Percentiles rank a stretch among this genome's conserved stretches.
Evolutionary conservation across 169 alveolate genomes (phyloP).

Genomic region (Plasmodium gaboni): DNA sequence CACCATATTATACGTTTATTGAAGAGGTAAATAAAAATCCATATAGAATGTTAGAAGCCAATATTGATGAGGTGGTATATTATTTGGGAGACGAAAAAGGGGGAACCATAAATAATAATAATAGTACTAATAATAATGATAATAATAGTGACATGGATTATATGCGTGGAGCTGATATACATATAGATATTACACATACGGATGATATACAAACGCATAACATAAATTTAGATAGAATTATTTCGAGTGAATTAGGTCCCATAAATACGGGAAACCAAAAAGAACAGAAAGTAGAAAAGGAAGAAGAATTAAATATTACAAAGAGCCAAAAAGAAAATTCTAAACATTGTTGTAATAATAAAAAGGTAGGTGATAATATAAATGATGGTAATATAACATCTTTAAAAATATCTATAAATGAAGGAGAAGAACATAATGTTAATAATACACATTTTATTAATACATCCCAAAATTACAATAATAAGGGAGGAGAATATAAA

Average conservation of each 20-base stretch:
- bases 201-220: too few relatives aligned
- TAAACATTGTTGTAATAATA: background rate
- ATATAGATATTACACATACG: too few relatives aligned
- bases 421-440: constrained; percentile 15
- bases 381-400: background rate
- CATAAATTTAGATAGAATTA: too few relatives aligned
- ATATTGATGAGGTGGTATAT: constrained; percentile 58
- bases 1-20: constrained; percentile 43
- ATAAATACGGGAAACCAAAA: too few relatives aligned
- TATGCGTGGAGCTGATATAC: too few relatives aligned
- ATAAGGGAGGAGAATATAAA: constrained; percentile 80
- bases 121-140: background rate
- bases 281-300: background rate
- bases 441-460: background rate
- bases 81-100: constrained; percentile 3
- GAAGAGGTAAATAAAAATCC: constrained; percentile 69
- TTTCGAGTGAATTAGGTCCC: too few relatives aligned
- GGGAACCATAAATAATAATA: background rate
- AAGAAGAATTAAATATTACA: background rate
- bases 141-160: background rate
- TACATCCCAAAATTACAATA: background rate
- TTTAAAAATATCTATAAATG: background rate
- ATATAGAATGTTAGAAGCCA: constrained; percentile 36
- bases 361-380: background rate
- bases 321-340: background rate